phyloP scores from a whole-genome alignment of 768 basidiomycete species.

The Xanthoconium purpureum region DNA sequence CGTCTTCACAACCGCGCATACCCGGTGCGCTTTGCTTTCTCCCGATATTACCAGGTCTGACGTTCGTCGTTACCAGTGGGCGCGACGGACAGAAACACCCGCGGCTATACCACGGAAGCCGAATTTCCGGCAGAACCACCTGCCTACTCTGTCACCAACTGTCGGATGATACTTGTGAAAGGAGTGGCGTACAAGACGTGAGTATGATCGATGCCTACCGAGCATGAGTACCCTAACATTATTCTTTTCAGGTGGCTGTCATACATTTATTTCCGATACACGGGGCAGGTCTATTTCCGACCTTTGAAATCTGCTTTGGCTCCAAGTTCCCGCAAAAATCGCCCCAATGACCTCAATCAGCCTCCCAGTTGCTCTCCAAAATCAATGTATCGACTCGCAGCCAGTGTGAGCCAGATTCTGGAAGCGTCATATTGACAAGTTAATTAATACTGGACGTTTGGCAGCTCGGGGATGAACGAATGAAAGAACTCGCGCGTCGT shows the following conservation, averaged over 20 bases:
- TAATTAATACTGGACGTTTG: background rate
- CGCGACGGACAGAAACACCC: background rate
- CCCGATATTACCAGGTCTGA: background rate
- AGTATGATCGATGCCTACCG: background rate
- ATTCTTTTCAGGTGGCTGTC: slow-evolving; percentile 21
- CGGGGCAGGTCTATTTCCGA: slow-evolving; percentile 26
- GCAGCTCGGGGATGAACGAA: slow-evolving; percentile 25
- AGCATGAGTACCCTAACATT: background rate
- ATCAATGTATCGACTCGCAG: slow-evolving; percentile 38
- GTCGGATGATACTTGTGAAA: slow-evolving; percentile 29
- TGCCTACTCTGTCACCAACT: slow-evolving; percentile 21
- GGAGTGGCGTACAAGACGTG: slow-evolving; percentile 30
- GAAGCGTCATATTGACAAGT: background rate
- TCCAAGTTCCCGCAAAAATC: background rate
- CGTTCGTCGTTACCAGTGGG: background rate
- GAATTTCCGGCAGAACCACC: slow-evolving; percentile 10
- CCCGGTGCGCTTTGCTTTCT: slow-evolving; percentile 5
- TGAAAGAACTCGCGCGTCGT: slow-evolving; percentile 25
- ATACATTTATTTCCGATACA: slow-evolving; percentile 32
- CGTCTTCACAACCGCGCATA: slow-evolving; percentile 2
- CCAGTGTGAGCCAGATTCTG: slow-evolving; percentile 14
- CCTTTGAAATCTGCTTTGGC: slow-evolving; percentile 21
- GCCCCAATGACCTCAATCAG: background rate
- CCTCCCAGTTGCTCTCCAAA: slow-evolving; percentile 33
- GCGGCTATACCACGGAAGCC: background rate